These are phyloP conservation scores for Ceratocystis papillata DNA, from an alignment of 2,329 filamentous ascomycete species.

Conservation along the genomic window DNA sequence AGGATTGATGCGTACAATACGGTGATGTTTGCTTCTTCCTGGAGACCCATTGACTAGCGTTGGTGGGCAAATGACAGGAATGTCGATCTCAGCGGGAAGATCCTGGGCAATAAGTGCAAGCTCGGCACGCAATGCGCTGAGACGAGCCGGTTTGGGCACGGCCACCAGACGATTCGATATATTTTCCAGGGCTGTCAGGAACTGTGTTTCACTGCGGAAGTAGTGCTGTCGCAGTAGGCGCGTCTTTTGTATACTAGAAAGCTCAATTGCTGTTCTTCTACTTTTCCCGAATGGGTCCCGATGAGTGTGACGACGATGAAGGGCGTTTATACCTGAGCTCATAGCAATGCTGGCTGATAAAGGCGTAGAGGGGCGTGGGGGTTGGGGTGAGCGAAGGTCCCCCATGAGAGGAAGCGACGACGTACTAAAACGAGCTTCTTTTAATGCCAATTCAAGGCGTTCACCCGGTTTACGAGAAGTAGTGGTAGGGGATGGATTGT, in stretches of 20 bases:
- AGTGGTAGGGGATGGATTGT: slow-evolving; percentile 2
- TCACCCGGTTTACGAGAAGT: slow-evolving; percentile 34
- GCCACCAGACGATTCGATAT: slow-evolving; percentile 76
- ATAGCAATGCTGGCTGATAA: slow-evolving; percentile 43
- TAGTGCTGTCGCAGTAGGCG: slow-evolving; percentile 68
- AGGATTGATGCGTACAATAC: slow-evolving; percentile 72
- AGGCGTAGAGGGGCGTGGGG: slow-evolving; percentile 43
- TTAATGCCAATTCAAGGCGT: slow-evolving; percentile 41
- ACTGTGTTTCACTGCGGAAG: slow-evolving; percentile 70
- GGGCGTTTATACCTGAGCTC: slow-evolving; percentile 37
- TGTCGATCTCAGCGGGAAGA: slow-evolving; percentile 71
- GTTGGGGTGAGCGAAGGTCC: slow-evolving; percentile 43
- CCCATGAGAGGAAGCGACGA: slow-evolving; percentile 54
- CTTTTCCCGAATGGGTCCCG: slow-evolving; percentile 39
- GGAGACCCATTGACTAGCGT: slow-evolving; percentile 62
- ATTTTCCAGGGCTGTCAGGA: slow-evolving; percentile 67
- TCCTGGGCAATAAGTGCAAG: slow-evolving; percentile 71
- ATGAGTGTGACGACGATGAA: slow-evolving; percentile 51
- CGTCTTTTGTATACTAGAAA: slow-evolving; percentile 57
- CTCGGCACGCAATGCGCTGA: slow-evolving; percentile 72
- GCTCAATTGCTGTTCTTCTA: slow-evolving; percentile 46
- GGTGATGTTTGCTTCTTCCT: slow-evolving; percentile 65
- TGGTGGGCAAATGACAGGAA: slow-evolving; percentile 70
- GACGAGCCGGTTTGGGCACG: slow-evolving; percentile 68
- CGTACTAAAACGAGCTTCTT: slow-evolving; percentile 55